Evolutionary conservation across 257 asterid species (phyloP).

Genomic region (Linderniella brevidens): DNA sequence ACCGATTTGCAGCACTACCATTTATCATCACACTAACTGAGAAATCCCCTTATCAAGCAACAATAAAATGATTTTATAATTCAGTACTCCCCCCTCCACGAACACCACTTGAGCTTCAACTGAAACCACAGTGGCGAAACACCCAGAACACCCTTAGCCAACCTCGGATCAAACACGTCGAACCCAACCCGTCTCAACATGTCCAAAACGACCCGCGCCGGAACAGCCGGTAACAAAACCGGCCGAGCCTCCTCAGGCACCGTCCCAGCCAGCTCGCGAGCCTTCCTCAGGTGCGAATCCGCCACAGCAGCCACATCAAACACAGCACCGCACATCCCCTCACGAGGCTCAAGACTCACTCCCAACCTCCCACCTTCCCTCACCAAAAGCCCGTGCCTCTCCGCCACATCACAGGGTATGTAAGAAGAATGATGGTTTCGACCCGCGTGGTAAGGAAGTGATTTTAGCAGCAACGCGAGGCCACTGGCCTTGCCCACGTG

Average conservation of each 20-base stretch:
- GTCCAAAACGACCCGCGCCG: constrained; percentile 58
- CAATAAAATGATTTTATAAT: no score
- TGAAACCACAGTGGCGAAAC: constrained; percentile 70
- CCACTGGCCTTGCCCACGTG: constrained; percentile 97
- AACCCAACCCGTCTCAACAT: constrained; percentile 50
- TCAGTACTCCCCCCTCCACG: constrained; percentile 82
- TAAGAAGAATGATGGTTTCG: constrained; percentile 40
- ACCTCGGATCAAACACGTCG: constrained; percentile 71
- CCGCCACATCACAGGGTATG: constrained; percentile 62
- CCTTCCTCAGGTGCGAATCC: constrained; percentile 61
- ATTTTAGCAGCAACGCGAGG: constrained; percentile 58
- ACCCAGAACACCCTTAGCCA: constrained; percentile 56
- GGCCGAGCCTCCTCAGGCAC: constrained; percentile 71
- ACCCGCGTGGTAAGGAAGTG: constrained; percentile 68
- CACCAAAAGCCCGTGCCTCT: constrained; percentile 48
- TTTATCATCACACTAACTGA: no score
- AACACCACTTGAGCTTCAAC: constrained; percentile 66
- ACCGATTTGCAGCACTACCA: no score
- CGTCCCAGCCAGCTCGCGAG: constrained; percentile 48
- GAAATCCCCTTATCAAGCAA: no score
- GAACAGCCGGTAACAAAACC: constrained; percentile 70
- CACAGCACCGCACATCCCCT: constrained; percentile 47
- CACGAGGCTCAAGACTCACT: constrained; percentile 42
- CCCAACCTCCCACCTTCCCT: constrained; percentile 32
- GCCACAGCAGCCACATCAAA: constrained; percentile 93